Percentiles rank a stretch among this genome's conserved stretches.
Evolutionary conservation across 345 rosid species (phyloP).

Genomic region (Hibiscus tridactylites): DNA sequence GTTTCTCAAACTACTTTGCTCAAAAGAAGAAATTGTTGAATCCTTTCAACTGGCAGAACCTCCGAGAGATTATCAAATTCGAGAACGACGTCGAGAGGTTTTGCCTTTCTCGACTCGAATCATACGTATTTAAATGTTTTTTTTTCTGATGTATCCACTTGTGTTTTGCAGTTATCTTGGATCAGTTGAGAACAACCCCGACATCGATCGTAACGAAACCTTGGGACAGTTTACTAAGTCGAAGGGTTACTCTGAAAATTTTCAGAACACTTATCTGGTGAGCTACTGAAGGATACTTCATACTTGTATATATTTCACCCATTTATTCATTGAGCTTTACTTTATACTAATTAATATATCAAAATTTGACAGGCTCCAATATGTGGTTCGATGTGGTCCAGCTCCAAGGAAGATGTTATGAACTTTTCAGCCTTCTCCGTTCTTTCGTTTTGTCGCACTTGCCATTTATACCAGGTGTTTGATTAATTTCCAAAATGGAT

Average conservation of each 20-base stretch:
- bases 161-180: constrained; percentile 39
- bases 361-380: constrained; percentile 45
- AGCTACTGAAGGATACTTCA: constrained; percentile 9
- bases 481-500: not conserved
- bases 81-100: constrained; percentile 54
- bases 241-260: constrained; percentile 65
- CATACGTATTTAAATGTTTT: not conserved
- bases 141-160: not conserved
- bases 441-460: constrained; percentile 70
- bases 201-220: constrained; percentile 53
- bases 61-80: constrained; percentile 57
- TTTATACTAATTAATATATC: not conserved
- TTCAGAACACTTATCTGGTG: constrained; percentile 78
- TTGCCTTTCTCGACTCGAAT: not conserved
- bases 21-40: constrained; percentile 52
- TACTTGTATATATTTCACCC: too few species aligned
- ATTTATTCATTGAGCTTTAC: too few species aligned
- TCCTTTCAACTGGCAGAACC: constrained; percentile 68
- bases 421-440: constrained; percentile 70
- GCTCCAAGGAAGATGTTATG: constrained; percentile 59
- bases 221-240: constrained; percentile 58
- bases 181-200: constrained; percentile 53
- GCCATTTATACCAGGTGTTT: constrained; percentile 73
- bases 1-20: constrained; percentile 55
- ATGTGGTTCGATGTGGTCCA: constrained; percentile 85